A percentile compares a stretch with the other conserved stretches of the same genome.
These are phyloP conservation scores for Flueggea neowawraea DNA, from an alignment of 441 rosid genomes.

Conservation along the genomic window DNA sequence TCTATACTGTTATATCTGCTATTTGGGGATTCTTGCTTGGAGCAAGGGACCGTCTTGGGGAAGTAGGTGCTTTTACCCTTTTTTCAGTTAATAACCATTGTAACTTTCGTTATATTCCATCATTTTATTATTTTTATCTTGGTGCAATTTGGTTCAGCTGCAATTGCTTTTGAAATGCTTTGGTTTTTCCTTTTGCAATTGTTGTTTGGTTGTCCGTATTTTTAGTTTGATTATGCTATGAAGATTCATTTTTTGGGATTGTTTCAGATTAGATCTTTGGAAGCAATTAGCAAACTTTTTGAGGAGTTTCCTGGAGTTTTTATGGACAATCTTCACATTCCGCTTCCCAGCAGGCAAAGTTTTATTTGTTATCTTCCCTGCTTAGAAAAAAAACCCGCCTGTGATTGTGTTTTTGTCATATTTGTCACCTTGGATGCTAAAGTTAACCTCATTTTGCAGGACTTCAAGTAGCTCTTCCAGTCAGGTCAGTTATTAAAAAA, in stretches of 20 bases:
- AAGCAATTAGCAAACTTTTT: slow-evolving; percentile 75
- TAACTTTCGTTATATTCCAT: not conserved
- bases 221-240: slow-evolving; percentile 2
- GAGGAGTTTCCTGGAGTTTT: slow-evolving; percentile 92
- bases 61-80: slow-evolving; percentile 45
- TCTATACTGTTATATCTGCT: slow-evolving; percentile 92
- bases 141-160: not conserved
- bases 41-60: slow-evolving; percentile 98
- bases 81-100: not conserved
- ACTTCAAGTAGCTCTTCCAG: slow-evolving; percentile 32
- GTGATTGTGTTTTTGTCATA: slow-evolving; percentile 4
- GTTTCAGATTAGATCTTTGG: slow-evolving; percentile 90
- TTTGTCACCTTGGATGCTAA: slow-evolving; percentile 3
- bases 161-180: not conserved
- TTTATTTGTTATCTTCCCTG: slow-evolving; percentile 4
- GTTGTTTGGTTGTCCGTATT: not conserved
- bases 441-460: slow-evolving; percentile 49
- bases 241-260: slow-evolving; percentile 9
- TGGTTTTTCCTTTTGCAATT: not conserved
- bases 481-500: slow-evolving; percentile 46
- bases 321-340: slow-evolving; percentile 64
- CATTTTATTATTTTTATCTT: not conserved
- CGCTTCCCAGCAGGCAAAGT: slow-evolving; percentile 46
- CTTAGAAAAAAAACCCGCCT: not conserved
- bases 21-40: slow-evolving; percentile 94